Conservation (phyloP, 495 filamentous ascomycete species). For the Tetracladium setigerum region DNA sequence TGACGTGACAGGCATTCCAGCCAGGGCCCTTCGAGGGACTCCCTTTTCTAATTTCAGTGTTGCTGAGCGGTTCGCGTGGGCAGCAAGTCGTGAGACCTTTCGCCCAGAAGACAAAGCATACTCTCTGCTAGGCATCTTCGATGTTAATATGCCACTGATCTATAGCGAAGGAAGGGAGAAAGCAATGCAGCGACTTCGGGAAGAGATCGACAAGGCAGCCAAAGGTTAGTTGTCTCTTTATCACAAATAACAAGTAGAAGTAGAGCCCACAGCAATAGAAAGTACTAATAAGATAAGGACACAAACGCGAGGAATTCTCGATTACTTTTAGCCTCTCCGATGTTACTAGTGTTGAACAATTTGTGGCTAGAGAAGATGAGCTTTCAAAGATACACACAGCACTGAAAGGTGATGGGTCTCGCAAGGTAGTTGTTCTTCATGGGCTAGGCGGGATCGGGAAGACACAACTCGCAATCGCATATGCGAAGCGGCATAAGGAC, state of each 20-base stretch:
- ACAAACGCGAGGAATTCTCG: background rate
- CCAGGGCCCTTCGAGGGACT: conserved; percentile 1
- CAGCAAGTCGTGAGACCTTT: conserved; percentile 3
- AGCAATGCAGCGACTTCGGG: conserved; percentile 20
- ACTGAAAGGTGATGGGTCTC: conserved; percentile 10
- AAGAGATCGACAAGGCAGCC: conserved; percentile 15
- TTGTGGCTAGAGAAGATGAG: conserved; percentile 14
- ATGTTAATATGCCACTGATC: conserved; percentile 19
- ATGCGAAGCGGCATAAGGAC: conserved; percentile 3
- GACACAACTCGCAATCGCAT: conserved; percentile 13
- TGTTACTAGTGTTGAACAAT: background rate
- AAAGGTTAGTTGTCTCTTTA: background rate
- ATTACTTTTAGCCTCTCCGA: conserved; percentile 1
- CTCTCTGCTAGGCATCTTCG: conserved; percentile 6
- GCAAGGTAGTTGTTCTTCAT: conserved; percentile 12
- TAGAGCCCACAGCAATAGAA: background rate
- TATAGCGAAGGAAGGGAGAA: conserved; percentile 22
- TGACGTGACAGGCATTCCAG: conserved; percentile 2
- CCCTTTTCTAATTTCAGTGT: conserved; percentile 5
- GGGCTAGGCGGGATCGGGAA: conserved; percentile 11
- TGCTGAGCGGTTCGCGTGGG: conserved; percentile 5
- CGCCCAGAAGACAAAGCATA: conserved; percentile 20
- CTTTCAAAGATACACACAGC: conserved; percentile 15
- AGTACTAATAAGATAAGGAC: background rate
- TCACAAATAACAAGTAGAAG: background rate